Evolutionary conservation across 768 basidiomycete species (phyloP).

Genomic region (Mycena vulgaris): DNA sequence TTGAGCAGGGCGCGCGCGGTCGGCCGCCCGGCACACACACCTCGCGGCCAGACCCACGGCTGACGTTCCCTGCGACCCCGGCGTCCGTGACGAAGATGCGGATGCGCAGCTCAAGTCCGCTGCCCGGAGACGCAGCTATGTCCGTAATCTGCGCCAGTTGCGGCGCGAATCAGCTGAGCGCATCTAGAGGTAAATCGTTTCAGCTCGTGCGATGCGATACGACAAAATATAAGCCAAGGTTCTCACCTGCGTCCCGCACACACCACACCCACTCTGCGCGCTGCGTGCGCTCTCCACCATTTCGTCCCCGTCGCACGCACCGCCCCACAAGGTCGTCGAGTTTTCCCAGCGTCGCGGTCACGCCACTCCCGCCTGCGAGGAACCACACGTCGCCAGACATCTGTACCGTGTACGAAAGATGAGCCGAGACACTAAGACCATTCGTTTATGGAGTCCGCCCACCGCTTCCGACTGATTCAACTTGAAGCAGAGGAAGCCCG

Average conservation of each 20-base stretch:
- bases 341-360: conserved; percentile 84
- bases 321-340: conserved; percentile 87
- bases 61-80: neutral
- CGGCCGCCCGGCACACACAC: neutral
- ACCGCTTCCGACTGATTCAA: too few species aligned
- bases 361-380: conserved; percentile 87
- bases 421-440: too few species aligned
- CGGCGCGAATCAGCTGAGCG: conserved; percentile 47
- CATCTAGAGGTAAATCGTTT: conserved; percentile 52
- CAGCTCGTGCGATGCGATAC: conserved; percentile 50
- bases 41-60: neutral
- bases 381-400: conserved; percentile 81
- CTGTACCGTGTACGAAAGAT: too few species aligned
- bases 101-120: neutral
- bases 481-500: too few species aligned
- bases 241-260: conserved; percentile 70
- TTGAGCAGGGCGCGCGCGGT: conserved; percentile 31
- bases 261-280: conserved; percentile 71
- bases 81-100: neutral
- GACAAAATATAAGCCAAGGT: conserved; percentile 42
- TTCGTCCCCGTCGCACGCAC: conserved; percentile 52
- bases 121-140: neutral
- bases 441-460: too few species aligned
- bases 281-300: conserved; percentile 61
- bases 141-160: conserved; percentile 2